Percentiles rank a stretch among this genome's conserved stretches.
phyloP scores from a whole-genome alignment of 805 yeast genomes.

The Millerozyma miso region DNA sequence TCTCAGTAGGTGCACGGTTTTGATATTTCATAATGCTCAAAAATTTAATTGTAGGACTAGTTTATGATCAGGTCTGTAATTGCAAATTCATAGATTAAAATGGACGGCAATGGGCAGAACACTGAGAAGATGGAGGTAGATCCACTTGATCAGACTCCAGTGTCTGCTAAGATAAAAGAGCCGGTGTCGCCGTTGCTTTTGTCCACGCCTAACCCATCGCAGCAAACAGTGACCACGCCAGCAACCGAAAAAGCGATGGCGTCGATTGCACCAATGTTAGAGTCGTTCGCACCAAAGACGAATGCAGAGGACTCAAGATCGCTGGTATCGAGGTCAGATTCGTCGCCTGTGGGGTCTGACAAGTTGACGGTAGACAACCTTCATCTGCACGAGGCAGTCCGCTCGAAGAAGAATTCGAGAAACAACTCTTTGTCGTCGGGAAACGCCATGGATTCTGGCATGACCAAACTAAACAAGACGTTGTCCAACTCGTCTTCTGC shows the following conservation, averaged over 20 bases:
- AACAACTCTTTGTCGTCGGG: constrained; percentile 17
- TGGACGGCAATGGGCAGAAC: background rate
- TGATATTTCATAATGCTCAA: background rate
- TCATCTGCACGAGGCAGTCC: constrained; percentile 4
- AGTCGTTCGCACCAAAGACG: constrained; percentile 68
- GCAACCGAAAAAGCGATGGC: constrained; percentile 62
- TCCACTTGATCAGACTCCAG: background rate
- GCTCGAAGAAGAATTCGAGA: constrained; percentile 12
- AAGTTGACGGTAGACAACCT: constrained; percentile 15
- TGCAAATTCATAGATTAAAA: background rate
- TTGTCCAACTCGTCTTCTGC: constrained; percentile 32
- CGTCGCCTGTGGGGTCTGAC: constrained; percentile 7
- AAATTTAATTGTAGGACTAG: background rate
- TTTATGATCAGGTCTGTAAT: background rate
- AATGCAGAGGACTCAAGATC: constrained; percentile 26
- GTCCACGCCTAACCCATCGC: constrained; percentile 10
- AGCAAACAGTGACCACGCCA: constrained; percentile 15
- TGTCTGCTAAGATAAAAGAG: constrained; percentile 15
- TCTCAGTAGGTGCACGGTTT: background rate
- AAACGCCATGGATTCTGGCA: constrained; percentile 4
- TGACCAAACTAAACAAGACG: constrained; percentile 28
- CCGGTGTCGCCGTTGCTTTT: constrained; percentile 34
- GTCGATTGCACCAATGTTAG: constrained; percentile 74
- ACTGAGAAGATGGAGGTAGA: background rate
- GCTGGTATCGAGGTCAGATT: constrained; percentile 12